Conservation (phyloP, 345 rosid species). For the Arabidopsis suecica region DNA sequence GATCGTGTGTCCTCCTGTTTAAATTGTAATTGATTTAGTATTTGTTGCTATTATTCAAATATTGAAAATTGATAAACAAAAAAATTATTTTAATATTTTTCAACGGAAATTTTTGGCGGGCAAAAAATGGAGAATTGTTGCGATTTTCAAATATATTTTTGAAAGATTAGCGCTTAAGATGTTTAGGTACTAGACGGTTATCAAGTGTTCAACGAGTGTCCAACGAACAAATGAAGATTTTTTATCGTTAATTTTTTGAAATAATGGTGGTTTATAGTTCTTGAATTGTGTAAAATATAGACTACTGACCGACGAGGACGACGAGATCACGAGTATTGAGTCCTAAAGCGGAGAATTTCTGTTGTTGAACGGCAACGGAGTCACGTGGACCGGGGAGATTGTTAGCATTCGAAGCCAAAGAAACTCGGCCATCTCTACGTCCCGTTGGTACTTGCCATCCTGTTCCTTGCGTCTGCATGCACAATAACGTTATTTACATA, state of each 20-base stretch:
- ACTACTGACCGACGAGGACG: slow-evolving; percentile 51
- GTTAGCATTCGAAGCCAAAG: slow-evolving; percentile 46
- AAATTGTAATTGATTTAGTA: not conserved
- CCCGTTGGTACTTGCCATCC: slow-evolving; percentile 64
- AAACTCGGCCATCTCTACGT: slow-evolving; percentile 56
- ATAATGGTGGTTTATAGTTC: slow-evolving; percentile 6
- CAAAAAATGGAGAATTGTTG: too few relatives aligned
- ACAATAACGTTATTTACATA: slow-evolving; percentile 6
- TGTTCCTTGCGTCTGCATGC: slow-evolving; percentile 53
- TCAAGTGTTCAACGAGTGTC: not conserved
- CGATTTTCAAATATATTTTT: too few relatives aligned
- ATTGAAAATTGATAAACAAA: too few relatives aligned
- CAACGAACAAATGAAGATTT: not conserved
- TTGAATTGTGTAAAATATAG: not conserved
- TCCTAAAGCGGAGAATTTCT: slow-evolving; percentile 48
- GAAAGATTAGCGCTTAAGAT: not conserved
- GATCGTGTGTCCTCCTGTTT: slow-evolving; percentile 61
- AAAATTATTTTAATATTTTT: too few relatives aligned
- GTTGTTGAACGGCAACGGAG: slow-evolving; percentile 51
- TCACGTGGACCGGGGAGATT: slow-evolving; percentile 51
- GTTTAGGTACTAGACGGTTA: not conserved
- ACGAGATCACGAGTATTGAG: slow-evolving; percentile 58
- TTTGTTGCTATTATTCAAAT: not conserved
- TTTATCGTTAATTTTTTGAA: not conserved
- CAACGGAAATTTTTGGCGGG: too few relatives aligned